Evolutionary conservation across 331 rosid genomes (phyloP).

Genomic region (Pyracantha coccinea): DNA sequence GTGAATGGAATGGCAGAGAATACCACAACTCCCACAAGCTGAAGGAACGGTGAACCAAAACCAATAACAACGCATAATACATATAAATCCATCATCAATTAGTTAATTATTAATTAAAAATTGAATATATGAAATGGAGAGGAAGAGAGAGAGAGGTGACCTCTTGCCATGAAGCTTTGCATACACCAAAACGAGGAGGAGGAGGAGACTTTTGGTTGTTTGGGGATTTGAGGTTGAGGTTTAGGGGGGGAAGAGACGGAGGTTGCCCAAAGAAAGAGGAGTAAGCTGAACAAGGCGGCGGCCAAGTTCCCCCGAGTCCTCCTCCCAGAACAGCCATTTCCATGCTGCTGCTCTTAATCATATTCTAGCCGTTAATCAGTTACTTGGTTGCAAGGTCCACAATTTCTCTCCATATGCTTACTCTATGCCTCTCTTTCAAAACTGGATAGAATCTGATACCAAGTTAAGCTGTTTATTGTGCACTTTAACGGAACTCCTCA

Average conservation of each 20-base stretch:
- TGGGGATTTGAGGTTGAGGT: not conserved
- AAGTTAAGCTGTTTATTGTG: no score
- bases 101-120: not conserved
- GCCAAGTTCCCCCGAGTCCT: no score
- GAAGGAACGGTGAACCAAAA: no score
- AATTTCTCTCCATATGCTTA: no score
- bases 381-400: no score
- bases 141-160: conserved; percentile 2
- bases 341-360: not conserved
- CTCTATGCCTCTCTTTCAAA: no score
- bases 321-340: conserved; percentile 19
- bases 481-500: accelerated
- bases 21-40: conserved; percentile 84
- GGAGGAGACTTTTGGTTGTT: not conserved
- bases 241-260: conserved; percentile 10
- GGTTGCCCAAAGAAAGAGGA: conserved; percentile 29
- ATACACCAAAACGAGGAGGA: conserved; percentile 4
- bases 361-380: not conserved
- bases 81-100: no score
- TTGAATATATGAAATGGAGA: not conserved
- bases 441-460: no score
- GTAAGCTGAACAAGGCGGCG: not conserved
- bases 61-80: no score
- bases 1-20: conserved; percentile 92
- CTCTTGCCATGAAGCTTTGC: conserved; percentile 95